Evolutionary conservation across 164 flowering plant genomes (phyloP), one percentile per base, ranked within the genome.

Genomic region (Vitis cinerea): DNA sequence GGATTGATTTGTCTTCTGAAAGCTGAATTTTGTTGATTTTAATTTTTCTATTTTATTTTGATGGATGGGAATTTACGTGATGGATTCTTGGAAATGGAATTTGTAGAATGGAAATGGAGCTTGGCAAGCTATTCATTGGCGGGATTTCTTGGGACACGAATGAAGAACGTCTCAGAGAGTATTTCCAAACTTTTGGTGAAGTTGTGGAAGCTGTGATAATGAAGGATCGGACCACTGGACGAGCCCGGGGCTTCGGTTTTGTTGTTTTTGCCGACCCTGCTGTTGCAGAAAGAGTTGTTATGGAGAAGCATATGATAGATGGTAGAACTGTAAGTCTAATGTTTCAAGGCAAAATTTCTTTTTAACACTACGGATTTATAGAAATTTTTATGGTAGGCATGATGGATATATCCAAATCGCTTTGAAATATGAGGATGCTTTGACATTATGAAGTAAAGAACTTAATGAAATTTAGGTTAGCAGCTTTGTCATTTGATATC

Each of bases 141-240:
- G 97, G 97, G 61, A 92, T 92, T 70, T 92, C 97, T 1, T 92
- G 97, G 97, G 97, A 92, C 81, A 92, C 97, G 10, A 88, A 84
- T 78, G 97, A 90, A 67, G 93, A 87, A 54, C 88, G 91, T 9
- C 85, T 92, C n/a, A 81, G 80, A 59, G 91, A 88, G 66, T 90
- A 92, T 78, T 92, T 92, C 64, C 79, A 81, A 69, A 73, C 70
- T 44, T 92, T 78, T 75, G 95, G 97, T 16, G 91, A 88, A 66
- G 92, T 92, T 6, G 67, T 84, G 59, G 95, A 92, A 73, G 95
- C 93, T 63, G 92, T 92, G 71, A 90, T 90, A 30, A 92, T 92
- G 95, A 92, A 86, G 79, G 97, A 92, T 85, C 86, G 97, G 59
- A 77, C 82, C 68, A 92, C 97, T 0, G 97, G 97, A 10, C 90